A percentile compares a stretch with the other conserved stretches of the same genome.
Evolutionary conservation across 495 filamentous ascomycete species (phyloP).

Genomic region (Neurospora sp.): DNA sequence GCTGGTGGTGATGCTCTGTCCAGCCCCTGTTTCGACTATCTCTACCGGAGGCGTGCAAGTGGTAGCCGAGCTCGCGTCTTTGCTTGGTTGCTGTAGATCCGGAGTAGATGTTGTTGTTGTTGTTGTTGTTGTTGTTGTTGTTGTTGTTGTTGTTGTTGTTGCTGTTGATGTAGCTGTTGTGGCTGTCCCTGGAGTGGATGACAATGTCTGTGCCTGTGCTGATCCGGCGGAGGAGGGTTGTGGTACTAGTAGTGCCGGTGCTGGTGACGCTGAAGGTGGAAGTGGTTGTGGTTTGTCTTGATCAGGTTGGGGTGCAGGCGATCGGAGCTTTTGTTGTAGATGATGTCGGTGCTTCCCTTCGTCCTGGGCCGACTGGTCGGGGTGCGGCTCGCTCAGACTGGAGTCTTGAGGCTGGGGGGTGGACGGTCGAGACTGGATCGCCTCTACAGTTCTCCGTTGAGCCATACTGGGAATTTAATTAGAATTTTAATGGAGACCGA

Average conservation of each 20-base stretch:
- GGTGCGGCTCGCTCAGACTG: slow-evolving; percentile 18
- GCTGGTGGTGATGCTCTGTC: background rate
- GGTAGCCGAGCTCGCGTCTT: background rate
- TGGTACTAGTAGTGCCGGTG: background rate
- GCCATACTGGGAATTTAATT: slow-evolving; percentile 36
- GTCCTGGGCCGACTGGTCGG: slow-evolving; percentile 6
- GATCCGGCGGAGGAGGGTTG: background rate
- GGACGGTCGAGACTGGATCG: slow-evolving; percentile 19
- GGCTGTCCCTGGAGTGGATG: slow-evolving; percentile 3
- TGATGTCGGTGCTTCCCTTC: slow-evolving; percentile 3
- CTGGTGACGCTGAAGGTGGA: background rate
- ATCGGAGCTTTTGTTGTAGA: slow-evolving; percentile 6
- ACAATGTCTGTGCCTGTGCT: slow-evolving; percentile 1
- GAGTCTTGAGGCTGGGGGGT: slow-evolving; percentile 18
- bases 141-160: background rate
- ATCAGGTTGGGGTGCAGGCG: background rate
- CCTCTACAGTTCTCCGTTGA: slow-evolving; percentile 21
- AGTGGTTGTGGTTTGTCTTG: slow-evolving; percentile 4
- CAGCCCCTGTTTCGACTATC: slow-evolving; percentile 4
- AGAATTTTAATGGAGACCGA: slow-evolving; percentile 33
- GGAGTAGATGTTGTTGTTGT: background rate
- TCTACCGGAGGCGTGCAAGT: slow-evolving; percentile 5
- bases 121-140: background rate
- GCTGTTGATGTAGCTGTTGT: slow-evolving; percentile 5
- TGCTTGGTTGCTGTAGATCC: background rate